These are phyloP conservation scores for Papiliotrema terrestris DNA, from an alignment of 1,284 basidiomycete genomes.

Conservation along the genomic window DNA sequence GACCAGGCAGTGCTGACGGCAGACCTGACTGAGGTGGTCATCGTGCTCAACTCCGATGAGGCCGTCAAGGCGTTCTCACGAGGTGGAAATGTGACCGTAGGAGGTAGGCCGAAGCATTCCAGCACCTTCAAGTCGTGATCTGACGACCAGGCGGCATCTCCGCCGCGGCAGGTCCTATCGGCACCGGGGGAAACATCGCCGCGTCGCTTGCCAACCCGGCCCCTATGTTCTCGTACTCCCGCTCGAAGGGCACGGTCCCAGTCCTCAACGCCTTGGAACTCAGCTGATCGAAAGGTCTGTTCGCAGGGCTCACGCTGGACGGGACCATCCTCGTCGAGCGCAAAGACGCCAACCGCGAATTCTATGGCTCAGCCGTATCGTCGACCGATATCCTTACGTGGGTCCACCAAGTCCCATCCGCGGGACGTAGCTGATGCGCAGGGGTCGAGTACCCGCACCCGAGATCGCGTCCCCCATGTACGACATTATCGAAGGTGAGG, in stretches of 20 bases:
- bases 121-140: neutral
- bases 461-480: slow-evolving; percentile 92
- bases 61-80: slow-evolving; percentile 92
- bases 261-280: neutral
- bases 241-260: slow-evolving; percentile 73
- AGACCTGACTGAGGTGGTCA: slow-evolving; percentile 58
- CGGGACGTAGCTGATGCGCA: slow-evolving; percentile 1
- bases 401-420: slow-evolving; percentile 6
- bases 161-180: slow-evolving; percentile 86
- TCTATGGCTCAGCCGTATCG: slow-evolving; percentile 89
- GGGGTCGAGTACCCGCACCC: slow-evolving; percentile 89
- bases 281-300: slow-evolving; percentile 65
- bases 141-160: slow-evolving; percentile 62
- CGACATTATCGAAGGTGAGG: slow-evolving; percentile 76
- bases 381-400: slow-evolving; percentile 75
- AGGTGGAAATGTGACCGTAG: slow-evolving; percentile 94
- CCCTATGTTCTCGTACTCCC: slow-evolving; percentile 96
- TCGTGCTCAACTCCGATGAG: slow-evolving; percentile 95
- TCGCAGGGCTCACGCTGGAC: slow-evolving; percentile 90
- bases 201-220: slow-evolving; percentile 85
- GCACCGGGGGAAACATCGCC: slow-evolving; percentile 88
- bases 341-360: slow-evolving; percentile 89
- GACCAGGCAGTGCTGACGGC: neutral
- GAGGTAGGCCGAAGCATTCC: slow-evolving; percentile 49
- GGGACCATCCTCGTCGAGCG: slow-evolving; percentile 93